These are phyloP conservation scores for Tuber brumale DNA, from an alignment of 495 filamentous ascomycete genomes.

Conservation along the genomic window DNA sequence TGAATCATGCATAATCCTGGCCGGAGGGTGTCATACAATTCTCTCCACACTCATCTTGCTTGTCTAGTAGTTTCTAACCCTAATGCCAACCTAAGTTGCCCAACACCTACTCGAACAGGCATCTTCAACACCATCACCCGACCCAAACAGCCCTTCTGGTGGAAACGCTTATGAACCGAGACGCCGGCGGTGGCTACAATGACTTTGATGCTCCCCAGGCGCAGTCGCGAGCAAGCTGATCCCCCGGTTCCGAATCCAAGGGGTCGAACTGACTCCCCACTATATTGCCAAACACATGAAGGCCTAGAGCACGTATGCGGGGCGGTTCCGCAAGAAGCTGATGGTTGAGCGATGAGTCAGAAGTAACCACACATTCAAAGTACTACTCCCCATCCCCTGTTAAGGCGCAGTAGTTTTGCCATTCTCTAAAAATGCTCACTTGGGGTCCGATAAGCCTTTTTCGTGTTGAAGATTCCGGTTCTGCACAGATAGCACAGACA, in stretches of 20 bases:
- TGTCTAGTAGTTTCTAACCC: not conserved
- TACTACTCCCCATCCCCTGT: not conserved
- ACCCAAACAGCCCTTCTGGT: not conserved
- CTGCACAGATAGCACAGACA: not conserved
- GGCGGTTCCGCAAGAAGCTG: not conserved
- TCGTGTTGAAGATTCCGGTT: not conserved
- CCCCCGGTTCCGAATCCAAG: not conserved
- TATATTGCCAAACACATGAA: not conserved
- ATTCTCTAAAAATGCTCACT: not conserved
- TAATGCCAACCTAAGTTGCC: not conserved
- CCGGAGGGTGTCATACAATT: not conserved
- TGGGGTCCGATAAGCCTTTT: not conserved
- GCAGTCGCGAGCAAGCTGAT: not conserved
- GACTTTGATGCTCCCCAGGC: not conserved
- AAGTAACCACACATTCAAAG: not conserved
- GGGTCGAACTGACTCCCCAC: not conserved
- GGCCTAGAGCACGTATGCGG: not conserved
- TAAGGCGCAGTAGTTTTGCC: not conserved
- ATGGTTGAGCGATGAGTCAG: not conserved
- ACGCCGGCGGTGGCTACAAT: not conserved
- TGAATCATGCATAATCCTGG: not conserved
- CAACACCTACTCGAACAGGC: not conserved
- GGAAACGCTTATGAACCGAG: not conserved
- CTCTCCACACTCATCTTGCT: not conserved
- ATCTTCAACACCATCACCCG: not conserved